These are phyloP conservation scores for Podospora didyma DNA, from an alignment of 495 filamentous ascomycete species.

Conservation along the genomic window DNA sequence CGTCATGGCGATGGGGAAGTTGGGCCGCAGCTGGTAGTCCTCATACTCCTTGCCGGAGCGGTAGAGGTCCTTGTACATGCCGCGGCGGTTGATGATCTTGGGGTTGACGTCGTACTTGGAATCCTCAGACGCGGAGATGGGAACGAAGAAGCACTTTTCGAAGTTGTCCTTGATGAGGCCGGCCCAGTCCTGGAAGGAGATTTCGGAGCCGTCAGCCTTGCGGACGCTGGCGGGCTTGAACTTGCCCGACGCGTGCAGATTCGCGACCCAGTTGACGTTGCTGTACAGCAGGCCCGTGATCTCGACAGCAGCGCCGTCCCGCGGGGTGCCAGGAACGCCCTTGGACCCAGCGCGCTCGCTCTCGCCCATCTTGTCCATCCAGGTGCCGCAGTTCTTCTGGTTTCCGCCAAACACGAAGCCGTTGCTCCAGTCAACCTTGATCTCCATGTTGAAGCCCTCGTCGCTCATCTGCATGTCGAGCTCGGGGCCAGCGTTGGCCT, in stretches of 20 bases:
- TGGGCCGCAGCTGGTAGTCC: slow-evolving; percentile 92
- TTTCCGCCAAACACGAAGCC: slow-evolving; percentile 93
- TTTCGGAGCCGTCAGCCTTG: slow-evolving; percentile 50
- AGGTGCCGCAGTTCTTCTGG: slow-evolving; percentile 93
- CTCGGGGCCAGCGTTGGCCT: slow-evolving; percentile 85
- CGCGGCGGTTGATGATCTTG: slow-evolving; percentile 74
- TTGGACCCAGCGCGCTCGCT: slow-evolving; percentile 85
- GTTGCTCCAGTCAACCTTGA: slow-evolving; percentile 87
- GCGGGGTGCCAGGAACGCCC: slow-evolving; percentile 90
- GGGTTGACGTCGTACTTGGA: slow-evolving; percentile 73
- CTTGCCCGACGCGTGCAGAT: slow-evolving; percentile 58
- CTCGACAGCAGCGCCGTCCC: slow-evolving; percentile 93
- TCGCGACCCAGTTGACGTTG: slow-evolving; percentile 72
- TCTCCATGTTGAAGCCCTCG: slow-evolving; percentile 85
- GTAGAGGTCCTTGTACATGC: slow-evolving; percentile 98
- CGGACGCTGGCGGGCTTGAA: slow-evolving; percentile 72
- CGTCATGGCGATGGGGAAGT: slow-evolving; percentile 94
- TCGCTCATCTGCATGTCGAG: slow-evolving; percentile 92
- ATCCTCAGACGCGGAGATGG: slow-evolving; percentile 63
- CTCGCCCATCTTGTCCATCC: slow-evolving; percentile 99
- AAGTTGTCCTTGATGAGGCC: slow-evolving; percentile 77
- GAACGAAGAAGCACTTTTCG: slow-evolving; percentile 86
- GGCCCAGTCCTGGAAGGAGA: slow-evolving; percentile 81
- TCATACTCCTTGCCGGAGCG: slow-evolving; percentile 89
- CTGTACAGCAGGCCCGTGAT: slow-evolving; percentile 92